Base-by-base conservation (phyloP, 495 filamentous ascomycete genomes). In the Pyrenula aspistea region DNA sequence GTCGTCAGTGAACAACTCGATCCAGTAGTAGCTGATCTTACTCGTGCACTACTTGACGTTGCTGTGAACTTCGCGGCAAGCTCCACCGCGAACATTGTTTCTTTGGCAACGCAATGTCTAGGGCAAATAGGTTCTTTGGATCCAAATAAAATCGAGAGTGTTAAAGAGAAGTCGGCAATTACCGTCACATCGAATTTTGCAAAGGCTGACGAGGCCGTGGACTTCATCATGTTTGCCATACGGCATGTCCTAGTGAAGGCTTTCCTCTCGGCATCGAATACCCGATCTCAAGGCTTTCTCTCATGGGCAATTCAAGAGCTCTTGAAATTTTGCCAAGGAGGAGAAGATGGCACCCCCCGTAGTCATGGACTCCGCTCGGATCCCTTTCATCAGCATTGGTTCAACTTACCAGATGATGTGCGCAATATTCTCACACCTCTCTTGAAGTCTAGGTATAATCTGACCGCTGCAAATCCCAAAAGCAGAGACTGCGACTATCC, bases 281-380 rank as follows among this genome's bases (percentile, higher is more conserved):
- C 91, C 0, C 84, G 83, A 63, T 78, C 88, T 19, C 91, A 95
- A 65, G 89, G 89, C 0, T 96, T 94, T 65, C 74, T 99, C 15
- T 88, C 91, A 12, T 97, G 84, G 65, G 87, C 84, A 1, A 95
- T 97, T 85, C 93, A 99, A 68, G 86, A 93, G 61, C 76, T 99
- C 10, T 78, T 97, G 10, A 84, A 83, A 55, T 81, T 84, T 57
- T 84, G 84, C 63, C 81, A 84, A 24, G 80, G 95, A 57, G 82
- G 80, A 42, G 68, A 71, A 22, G 69, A 73, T n/a, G 78, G 84
- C 3, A 78, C 71, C 22, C 71, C 78, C 20, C 73, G 78, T 55
- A 69, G 76, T 56, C 74, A 77, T 47, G 71, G 76, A 57, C 63
- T 75, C 24, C 77, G 83, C 23, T 65, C 71, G 3, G 73, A 77